Evolutionary conservation across 2,329 filamentous ascomycete genomes (phyloP), one percentile per base, ranked within the genome.

Genomic region (Fusarium newnesense): DNA sequence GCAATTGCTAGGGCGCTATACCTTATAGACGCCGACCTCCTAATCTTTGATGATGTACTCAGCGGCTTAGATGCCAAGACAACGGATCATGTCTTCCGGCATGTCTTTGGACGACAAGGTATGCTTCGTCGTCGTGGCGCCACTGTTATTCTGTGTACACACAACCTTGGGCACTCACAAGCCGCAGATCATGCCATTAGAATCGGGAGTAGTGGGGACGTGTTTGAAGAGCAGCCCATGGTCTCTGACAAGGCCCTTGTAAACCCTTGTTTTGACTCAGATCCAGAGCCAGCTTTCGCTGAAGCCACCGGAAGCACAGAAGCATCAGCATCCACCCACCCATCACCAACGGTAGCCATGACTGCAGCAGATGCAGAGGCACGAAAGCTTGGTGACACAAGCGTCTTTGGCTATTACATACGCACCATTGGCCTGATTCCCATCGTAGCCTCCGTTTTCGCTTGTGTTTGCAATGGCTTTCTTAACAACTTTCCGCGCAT

Each of bases 11-110:
- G 86, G 3, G 85, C 85, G 2, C 67, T 87, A 1, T 88, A 85
- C 74, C 78, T 81, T 4, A 10, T 21, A 11, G 72, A 79, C 7
- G 75, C 78, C 3, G 68, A 85, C 15, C 74, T 86, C 24, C 62
- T 85, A 19, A 67, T 88, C 2, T 73, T 87, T 15, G 86, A 87
- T 67, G 85, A 87, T 43, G 74, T 81, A 0, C 80, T 87, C 9
- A 83, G 84, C 42, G 84, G 81, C 0, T 75, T 87, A 0, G 85
- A 87, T 69, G 78, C 81, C 4, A 76, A 83, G 9, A 88, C 86
- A 0, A 82, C 85, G 43, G 73, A 80, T 4, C 74, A 81, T 10
- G 76, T 88, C 6, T 85, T 87, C 62, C 73, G 80, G 6, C 80
- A 81, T 10, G 77, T 87, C 1, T 82, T 88, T 44, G 83, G 84